Evolutionary conservation across 83 land plant genomes (phyloP).

Genomic region (Isoetes engelmannii): DNA sequence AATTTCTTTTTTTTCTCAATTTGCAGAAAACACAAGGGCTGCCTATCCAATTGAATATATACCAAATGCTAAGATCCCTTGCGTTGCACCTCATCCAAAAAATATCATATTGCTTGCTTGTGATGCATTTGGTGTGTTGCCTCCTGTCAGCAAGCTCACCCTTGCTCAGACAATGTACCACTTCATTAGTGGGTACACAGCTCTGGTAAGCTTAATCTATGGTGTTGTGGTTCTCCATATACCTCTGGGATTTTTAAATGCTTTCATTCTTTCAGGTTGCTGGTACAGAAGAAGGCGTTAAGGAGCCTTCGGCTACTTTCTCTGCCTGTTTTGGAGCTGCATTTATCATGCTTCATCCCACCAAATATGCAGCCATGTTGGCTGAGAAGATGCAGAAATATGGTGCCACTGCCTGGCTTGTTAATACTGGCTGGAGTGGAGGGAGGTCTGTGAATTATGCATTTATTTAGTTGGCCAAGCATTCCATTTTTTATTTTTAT

Average conservation of each 20-base stretch:
- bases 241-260: not conserved
- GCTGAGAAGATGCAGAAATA: slow-evolving; percentile 57
- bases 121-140: slow-evolving; percentile 9
- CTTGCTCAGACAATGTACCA: slow-evolving; percentile 39
- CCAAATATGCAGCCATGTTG: slow-evolving; percentile 77
- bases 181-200: slow-evolving; percentile 88
- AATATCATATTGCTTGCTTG: slow-evolving; percentile 7
- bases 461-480: not conserved
- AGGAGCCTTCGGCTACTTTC: slow-evolving; percentile 6
- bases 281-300: slow-evolving; percentile 22
- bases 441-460: slow-evolving; percentile 7
- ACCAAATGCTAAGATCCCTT: slow-evolving; percentile 50
- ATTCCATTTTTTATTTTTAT: not conserved
- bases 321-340: slow-evolving; percentile 63
- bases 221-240: not conserved
- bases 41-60: slow-evolving; percentile 26
- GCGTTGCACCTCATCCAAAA: slow-evolving; percentile 6
- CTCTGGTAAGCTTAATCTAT: slow-evolving; percentile 40
- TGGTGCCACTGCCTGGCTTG: slow-evolving; percentile 9
- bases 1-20: not conserved
- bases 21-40: slow-evolving; percentile 9
- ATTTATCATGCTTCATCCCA: slow-evolving; percentile 23
- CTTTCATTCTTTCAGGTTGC: slow-evolving; percentile 41
- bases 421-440: slow-evolving; percentile 4
- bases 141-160: slow-evolving; percentile 10